These are phyloP conservation scores for Didymellaceae sp. DNA, from an alignment of 2,329 filamentous ascomycete genomes.

Conservation along the genomic window DNA sequence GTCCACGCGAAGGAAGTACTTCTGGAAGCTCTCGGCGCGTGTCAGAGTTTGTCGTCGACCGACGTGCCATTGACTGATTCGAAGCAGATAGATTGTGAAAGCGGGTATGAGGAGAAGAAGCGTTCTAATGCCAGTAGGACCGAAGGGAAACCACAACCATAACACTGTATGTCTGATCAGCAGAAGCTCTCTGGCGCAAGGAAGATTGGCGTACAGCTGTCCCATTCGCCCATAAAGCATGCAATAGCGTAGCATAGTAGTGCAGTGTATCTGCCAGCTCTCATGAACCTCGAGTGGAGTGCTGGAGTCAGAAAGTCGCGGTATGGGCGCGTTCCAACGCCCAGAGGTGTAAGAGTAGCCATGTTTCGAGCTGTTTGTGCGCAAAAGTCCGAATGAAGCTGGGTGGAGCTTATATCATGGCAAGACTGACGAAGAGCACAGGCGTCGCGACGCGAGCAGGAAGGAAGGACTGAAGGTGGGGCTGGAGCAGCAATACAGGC, in stretches of 20 bases:
- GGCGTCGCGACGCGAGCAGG: slow-evolving; percentile 15
- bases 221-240: slow-evolving; percentile 70
- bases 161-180: slow-evolving; percentile 62
- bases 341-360: slow-evolving; percentile 31
- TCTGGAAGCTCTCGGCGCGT: slow-evolving; percentile 67
- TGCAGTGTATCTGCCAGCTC: slow-evolving; percentile 73
- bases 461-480: slow-evolving; percentile 16
- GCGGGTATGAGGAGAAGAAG: slow-evolving; percentile 77
- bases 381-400: neutral
- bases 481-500: slow-evolving; percentile 11
- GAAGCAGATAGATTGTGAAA: slow-evolving; percentile 80
- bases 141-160: slow-evolving; percentile 87
- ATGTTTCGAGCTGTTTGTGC: slow-evolving; percentile 31
- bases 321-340: slow-evolving; percentile 67
- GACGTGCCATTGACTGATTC: slow-evolving; percentile 80
- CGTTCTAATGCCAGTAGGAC: slow-evolving; percentile 75
- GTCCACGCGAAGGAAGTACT: slow-evolving; percentile 63
- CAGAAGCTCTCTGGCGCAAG: neutral
- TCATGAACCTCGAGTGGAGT: slow-evolving; percentile 84
- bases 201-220: slow-evolving; percentile 62
- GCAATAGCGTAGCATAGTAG: slow-evolving; percentile 76
- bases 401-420: slow-evolving; percentile 31
- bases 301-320: slow-evolving; percentile 91
- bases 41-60: slow-evolving; percentile 70
- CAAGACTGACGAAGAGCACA: slow-evolving; percentile 11